A percentile compares a stretch with the other conserved stretches of the same genome.
These are phyloP conservation scores for Dicorynia guianensis DNA, from an alignment of 306 rosid genomes.

Conservation along the genomic window DNA sequence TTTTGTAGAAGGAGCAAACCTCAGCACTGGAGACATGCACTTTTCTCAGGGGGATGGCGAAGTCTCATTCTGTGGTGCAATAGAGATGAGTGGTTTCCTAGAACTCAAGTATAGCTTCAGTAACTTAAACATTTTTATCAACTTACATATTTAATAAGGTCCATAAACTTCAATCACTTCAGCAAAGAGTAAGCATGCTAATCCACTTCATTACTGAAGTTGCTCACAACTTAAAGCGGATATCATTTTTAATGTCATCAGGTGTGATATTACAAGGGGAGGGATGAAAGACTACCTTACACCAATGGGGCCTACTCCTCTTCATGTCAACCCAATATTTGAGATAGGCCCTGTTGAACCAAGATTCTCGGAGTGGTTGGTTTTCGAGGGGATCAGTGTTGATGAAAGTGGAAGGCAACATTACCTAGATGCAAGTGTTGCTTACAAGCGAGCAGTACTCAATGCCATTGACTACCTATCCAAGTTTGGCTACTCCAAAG, in stretches of 20 bases:
- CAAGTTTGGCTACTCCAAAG: slow-evolving; percentile 85
- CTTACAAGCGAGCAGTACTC: slow-evolving; percentile 82
- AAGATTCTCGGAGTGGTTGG: slow-evolving; percentile 91
- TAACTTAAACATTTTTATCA: not conserved
- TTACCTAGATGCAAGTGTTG: slow-evolving; percentile 80
- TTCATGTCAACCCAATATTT: slow-evolving; percentile 89
- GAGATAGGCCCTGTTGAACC: slow-evolving; percentile 94
- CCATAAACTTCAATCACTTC: not conserved
- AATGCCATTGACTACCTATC: slow-evolving; percentile 79
- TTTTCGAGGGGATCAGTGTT: slow-evolving; percentile 86
- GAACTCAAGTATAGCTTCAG: slow-evolving; percentile 71
- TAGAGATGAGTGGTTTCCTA: slow-evolving; percentile 97
- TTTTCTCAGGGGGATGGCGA: slow-evolving; percentile 97
- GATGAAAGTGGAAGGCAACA: slow-evolving; percentile 88
- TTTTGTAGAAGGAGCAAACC: slow-evolving; percentile 89
- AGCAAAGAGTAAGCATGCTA: not conserved
- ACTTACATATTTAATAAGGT: not conserved
- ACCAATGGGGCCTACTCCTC: slow-evolving; percentile 95
- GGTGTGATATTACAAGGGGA: slow-evolving; percentile 86
- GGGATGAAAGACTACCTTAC: slow-evolving; percentile 98
- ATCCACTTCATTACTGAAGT: too few relatives aligned
- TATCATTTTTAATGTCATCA: slow-evolving; percentile 29
- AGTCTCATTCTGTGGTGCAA: slow-evolving; percentile 90
- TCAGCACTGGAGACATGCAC: slow-evolving; percentile 95
- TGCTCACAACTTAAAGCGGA: not conserved